Conservation (phyloP, 441 rosid species). For the Hura crepitans region DNA sequence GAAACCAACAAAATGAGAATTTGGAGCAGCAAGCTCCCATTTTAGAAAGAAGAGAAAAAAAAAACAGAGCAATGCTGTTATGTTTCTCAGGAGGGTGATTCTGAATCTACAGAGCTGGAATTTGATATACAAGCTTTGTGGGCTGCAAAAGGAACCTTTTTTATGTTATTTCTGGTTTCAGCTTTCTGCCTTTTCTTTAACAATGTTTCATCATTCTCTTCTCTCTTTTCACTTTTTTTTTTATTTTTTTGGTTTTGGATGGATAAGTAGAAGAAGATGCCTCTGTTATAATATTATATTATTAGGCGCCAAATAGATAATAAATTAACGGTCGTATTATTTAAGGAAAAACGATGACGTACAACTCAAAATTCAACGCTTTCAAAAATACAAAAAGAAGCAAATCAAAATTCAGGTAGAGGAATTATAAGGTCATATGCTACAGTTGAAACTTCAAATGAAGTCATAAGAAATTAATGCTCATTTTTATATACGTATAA, state of each 20-base stretch:
- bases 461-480: too few relatives aligned
- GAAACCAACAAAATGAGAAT: constrained; percentile 81
- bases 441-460: too few relatives aligned
- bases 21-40: constrained; percentile 96
- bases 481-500: too few relatives aligned
- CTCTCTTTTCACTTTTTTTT: not conserved
- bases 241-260: not conserved
- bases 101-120: not conserved
- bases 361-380: not conserved
- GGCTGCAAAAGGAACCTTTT: constrained; percentile 1
- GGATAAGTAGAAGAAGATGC: not conserved
- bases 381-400: too few relatives aligned
- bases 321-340: constrained; percentile 16
- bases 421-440: too few relatives aligned
- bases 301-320: constrained; percentile 10
- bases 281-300: not conserved
- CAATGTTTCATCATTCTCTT: constrained; percentile 19
- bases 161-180: not conserved
- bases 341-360: not conserved
- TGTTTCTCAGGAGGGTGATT: too few relatives aligned
- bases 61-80: not conserved
- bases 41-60: constrained; percentile 11
- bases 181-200: constrained; percentile 4
- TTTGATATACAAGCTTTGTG: not conserved
- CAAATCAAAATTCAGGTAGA: too few relatives aligned